A percentile compares a stretch with the other conserved stretches of the same genome.
These are phyloP conservation scores for Claviceps spartinae DNA, from an alignment of 2,329 filamentous ascomycete genomes.

Conservation along the genomic window DNA sequence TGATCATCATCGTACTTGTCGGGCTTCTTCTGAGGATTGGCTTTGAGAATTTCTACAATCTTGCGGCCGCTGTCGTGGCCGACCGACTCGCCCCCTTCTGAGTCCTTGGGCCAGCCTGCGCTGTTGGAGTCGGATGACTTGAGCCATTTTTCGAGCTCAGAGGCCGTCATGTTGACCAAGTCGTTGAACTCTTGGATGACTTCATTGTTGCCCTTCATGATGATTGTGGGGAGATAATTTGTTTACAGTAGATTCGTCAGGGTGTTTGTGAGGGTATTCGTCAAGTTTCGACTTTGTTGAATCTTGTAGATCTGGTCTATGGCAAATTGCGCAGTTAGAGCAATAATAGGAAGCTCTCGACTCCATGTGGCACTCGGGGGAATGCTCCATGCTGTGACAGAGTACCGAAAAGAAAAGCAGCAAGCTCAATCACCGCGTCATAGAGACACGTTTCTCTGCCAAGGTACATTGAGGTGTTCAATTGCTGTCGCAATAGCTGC, in stretches of 20 bases:
- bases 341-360: background rate
- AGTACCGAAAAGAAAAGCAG: background rate
- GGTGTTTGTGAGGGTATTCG: background rate
- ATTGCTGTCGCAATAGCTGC: background rate
- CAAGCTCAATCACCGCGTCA: slow-evolving; percentile 3
- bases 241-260: background rate
- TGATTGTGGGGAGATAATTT: slow-evolving; percentile 3
- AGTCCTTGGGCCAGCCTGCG: slow-evolving; percentile 47
- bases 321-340: background rate
- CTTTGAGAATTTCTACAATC: slow-evolving; percentile 48
- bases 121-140: slow-evolving; percentile 41
- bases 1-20: slow-evolving; percentile 42
- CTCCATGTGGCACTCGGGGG: background rate
- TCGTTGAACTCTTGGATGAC: slow-evolving; percentile 47
- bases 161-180: slow-evolving; percentile 50
- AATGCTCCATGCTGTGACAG: too few species aligned
- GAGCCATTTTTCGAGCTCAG: slow-evolving; percentile 49
- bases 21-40: slow-evolving; percentile 44
- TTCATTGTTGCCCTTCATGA: slow-evolving; percentile 14
- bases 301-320: too few species aligned
- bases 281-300: too few species aligned
- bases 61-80: slow-evolving; percentile 51
- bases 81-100: slow-evolving; percentile 44
- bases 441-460: background rate
- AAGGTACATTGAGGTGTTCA: background rate